Percentiles rank a stretch among this genome's conserved stretches.
phyloP scores from a whole-genome alignment of 768 basidiomycete species.

The Tricholoma bakamatsutake region DNA sequence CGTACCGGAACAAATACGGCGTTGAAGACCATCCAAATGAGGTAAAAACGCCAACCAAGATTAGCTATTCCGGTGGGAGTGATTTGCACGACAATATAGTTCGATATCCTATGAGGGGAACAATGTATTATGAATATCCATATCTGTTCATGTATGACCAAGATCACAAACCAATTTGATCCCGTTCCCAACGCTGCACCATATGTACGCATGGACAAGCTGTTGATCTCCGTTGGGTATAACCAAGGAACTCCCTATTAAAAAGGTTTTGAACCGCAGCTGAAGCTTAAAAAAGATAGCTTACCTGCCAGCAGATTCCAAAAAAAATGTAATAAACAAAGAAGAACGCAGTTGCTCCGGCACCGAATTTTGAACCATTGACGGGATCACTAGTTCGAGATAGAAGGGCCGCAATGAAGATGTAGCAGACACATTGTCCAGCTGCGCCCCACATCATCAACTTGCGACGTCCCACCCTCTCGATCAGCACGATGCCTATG shows the following conservation, averaged over 20 bases:
- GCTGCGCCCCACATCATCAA: constrained; percentile 51
- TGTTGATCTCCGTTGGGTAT: constrained; percentile 47
- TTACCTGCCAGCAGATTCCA: constrained; percentile 48
- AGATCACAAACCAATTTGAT: constrained; percentile 34
- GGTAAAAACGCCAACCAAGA: constrained; percentile 44
- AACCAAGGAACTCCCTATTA: constrained; percentile 42
- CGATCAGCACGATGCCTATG: constrained; percentile 38
- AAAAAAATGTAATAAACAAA: constrained; percentile 48
- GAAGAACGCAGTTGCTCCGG: constrained; percentile 42
- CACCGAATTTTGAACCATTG: constrained; percentile 31
- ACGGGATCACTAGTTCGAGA: constrained; percentile 27
- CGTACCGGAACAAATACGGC: constrained; percentile 42
- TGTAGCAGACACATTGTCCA: constrained; percentile 42
- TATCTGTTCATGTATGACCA: background rate
- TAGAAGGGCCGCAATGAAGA: constrained; percentile 37
- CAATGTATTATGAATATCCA: background rate
- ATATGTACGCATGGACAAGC: constrained; percentile 43
- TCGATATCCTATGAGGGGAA: constrained; percentile 34
- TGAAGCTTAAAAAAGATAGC: background rate
- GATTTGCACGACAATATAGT: constrained; percentile 44
- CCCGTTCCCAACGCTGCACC: constrained; percentile 44
- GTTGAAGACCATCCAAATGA: constrained; percentile 46
- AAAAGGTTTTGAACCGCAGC: background rate
- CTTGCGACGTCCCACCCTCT: constrained; percentile 42
- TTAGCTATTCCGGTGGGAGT: constrained; percentile 41